These are phyloP conservation scores for Phaeodactylum tricornutum DNA, from an alignment of 108 stramenopile genomes.

Conservation along the genomic window DNA sequence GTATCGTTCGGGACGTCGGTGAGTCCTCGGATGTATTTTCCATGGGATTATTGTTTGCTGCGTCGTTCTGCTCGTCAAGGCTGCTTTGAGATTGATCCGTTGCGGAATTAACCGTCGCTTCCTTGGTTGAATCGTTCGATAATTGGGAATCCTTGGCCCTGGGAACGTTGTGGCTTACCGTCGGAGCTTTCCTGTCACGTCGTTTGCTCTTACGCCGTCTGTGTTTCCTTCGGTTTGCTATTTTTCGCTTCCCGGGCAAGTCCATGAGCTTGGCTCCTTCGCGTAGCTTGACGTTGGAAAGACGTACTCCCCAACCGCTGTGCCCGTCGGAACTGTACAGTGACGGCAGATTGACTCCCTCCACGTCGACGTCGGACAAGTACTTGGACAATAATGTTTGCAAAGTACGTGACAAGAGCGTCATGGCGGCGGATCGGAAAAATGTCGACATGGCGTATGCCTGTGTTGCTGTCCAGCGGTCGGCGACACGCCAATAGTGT, in stretches of 20 bases:
- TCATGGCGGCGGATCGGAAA: conserved; percentile 51
- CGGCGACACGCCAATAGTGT: too few species aligned
- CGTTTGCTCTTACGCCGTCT: neutral
- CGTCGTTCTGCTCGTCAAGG: neutral
- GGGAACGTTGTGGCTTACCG: conserved; percentile 2
- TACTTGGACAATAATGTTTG: conserved; percentile 70
- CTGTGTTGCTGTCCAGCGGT: too few species aligned
- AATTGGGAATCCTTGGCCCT: neutral
- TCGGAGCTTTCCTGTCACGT: neutral
- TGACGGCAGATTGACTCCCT: conserved; percentile 48
- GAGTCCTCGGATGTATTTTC: too few species aligned
- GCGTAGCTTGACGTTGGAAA: conserved; percentile 71
- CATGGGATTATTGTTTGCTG: neutral
- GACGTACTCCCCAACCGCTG: conserved; percentile 66
- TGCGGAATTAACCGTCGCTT: too few species aligned
- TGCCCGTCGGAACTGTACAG: conserved; percentile 14
- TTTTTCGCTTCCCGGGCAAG: conserved; percentile 48
- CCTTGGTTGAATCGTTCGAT: neutral
- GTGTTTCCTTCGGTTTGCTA: conserved; percentile 19
- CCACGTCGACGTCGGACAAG: conserved; percentile 67
- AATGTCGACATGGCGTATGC: conserved; percentile 26
- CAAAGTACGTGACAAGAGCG: conserved; percentile 59
- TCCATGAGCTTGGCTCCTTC: conserved; percentile 64
- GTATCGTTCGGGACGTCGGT: too few species aligned
- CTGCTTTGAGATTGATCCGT: too few species aligned